Percentiles rank a stretch among this genome's conserved stretches.
phyloP scores from a whole-genome alignment of 78 protist species.

The Dictyostelium brefeldianum region DNA sequence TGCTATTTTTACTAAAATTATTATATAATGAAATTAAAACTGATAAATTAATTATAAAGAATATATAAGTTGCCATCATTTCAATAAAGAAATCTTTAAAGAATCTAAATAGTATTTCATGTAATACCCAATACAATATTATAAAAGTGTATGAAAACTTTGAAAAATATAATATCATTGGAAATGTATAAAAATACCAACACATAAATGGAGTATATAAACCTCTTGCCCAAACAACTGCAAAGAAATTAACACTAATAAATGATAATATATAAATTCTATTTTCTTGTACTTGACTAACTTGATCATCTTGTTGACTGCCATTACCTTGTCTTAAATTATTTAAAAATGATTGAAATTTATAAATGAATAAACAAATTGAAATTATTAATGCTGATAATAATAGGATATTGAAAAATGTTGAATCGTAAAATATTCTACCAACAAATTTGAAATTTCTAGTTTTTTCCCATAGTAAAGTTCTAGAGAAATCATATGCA shows the following conservation, averaged over 20 bases:
- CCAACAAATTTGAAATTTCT: slow-evolving; percentile 85
- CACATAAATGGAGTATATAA: slow-evolving; percentile 84
- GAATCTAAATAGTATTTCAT: slow-evolving; percentile 73
- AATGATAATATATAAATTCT: slow-evolving; percentile 23
- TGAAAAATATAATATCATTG: slow-evolving; percentile 20
- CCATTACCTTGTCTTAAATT: background rate
- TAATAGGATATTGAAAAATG: slow-evolving; percentile 42
- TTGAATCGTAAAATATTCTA: slow-evolving; percentile 49
- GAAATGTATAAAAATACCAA: slow-evolving; percentile 83
- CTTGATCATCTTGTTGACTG: background rate
- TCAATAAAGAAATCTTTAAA: slow-evolving; percentile 39
- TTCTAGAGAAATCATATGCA: slow-evolving; percentile 79
- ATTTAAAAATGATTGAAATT: background rate
- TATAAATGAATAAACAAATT: background rate
- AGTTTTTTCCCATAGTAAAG: slow-evolving; percentile 85
- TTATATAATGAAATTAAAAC: slow-evolving; percentile 13
- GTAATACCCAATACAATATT: slow-evolving; percentile 37
- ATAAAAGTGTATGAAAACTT: slow-evolving; percentile 29
- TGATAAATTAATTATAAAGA: slow-evolving; percentile 25
- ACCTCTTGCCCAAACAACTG: slow-evolving; percentile 77
- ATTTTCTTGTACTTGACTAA: background rate
- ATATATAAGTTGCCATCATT: slow-evolving; percentile 46
- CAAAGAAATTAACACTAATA: slow-evolving; percentile 47
- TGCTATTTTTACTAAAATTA: background rate
- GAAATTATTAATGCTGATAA: slow-evolving; percentile 15